phyloP scores from a whole-genome alignment of 371 early-diverging fungal species.

The Mortierella sp. region DNA sequence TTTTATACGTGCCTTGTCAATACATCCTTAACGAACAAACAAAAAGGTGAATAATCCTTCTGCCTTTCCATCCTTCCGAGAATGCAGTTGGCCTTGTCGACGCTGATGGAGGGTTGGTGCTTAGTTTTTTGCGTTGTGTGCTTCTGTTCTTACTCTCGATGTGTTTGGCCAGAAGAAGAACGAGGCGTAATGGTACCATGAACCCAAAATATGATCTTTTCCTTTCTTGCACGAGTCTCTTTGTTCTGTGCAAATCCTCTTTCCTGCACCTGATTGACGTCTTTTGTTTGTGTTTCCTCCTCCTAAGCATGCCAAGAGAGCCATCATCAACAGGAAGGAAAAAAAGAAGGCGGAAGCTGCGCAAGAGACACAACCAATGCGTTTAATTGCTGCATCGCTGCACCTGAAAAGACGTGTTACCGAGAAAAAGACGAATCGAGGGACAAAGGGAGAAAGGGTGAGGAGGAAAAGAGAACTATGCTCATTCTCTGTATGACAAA shows the following conservation, averaged over 20 bases:
- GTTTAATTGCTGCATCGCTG: neutral
- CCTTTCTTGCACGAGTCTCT: neutral
- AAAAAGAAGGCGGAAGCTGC: neutral
- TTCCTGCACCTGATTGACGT: neutral
- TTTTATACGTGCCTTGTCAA: neutral
- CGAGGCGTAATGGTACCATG: neutral
- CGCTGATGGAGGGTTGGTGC: neutral
- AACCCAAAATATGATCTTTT: neutral
- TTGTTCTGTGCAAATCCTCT: neutral
- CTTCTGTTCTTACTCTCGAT: neutral
- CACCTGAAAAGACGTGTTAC: neutral
- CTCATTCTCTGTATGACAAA: neutral
- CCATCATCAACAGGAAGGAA: neutral
- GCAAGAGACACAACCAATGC: neutral
- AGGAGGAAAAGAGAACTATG: neutral
- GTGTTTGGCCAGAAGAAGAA: neutral
- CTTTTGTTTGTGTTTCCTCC: neutral
- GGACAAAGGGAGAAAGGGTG: neutral
- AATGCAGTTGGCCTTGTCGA: neutral
- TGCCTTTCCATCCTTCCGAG: neutral
- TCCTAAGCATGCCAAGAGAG: neutral
- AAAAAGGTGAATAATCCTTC: neutral
- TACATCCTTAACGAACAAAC: neutral
- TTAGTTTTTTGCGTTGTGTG: neutral
- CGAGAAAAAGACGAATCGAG: neutral